Conservation (phyloP, 768 basidiomycete species). For the Gloeostereum incarnatum region DNA sequence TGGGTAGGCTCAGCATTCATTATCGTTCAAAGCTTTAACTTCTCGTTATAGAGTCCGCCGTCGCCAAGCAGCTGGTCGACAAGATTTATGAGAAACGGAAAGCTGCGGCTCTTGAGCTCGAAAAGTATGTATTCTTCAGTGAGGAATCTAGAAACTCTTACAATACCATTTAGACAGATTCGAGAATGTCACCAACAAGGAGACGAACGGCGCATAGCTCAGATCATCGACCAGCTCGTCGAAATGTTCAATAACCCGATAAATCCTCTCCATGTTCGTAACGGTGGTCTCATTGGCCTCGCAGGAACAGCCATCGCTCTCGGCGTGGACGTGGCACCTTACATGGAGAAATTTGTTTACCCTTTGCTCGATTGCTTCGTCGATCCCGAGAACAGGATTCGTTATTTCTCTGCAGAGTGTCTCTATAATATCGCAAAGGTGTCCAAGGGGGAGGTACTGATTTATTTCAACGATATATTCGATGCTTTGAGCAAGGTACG, state of each 20-base stretch:
- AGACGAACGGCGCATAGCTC: constrained; percentile 71
- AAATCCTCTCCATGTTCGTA: constrained; percentile 83
- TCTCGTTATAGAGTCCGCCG: constrained; percentile 60
- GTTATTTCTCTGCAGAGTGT: constrained; percentile 97
- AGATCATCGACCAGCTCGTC: constrained; percentile 90
- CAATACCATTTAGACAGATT: constrained; percentile 49
- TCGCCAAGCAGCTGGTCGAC: constrained; percentile 78
- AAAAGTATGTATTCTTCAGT: constrained; percentile 52
- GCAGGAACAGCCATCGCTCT: constrained; percentile 97
- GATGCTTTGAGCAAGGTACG: constrained; percentile 93
- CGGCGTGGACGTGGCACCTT: constrained; percentile 86
- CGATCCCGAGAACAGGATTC: constrained; percentile 89
- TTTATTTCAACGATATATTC: constrained; percentile 98
- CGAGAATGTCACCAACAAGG: constrained; percentile 79
- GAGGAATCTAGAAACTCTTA: constrained; percentile 1
- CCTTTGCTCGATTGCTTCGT: constrained; percentile 87
- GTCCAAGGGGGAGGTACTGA: constrained; percentile 91
- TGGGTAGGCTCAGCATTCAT: too few species aligned
- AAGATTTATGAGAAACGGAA: constrained; percentile 97
- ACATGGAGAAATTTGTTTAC: constrained; percentile 89
- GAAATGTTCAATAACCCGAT: constrained; percentile 83
- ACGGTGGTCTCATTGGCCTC: constrained; percentile 92
- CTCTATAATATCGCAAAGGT: constrained; percentile 98
- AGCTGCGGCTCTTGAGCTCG: constrained; percentile 88
- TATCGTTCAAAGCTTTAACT: too few species aligned